These are phyloP conservation scores for Viridothelium virens DNA, from an alignment of 495 filamentous ascomycete genomes.

Conservation along the genomic window DNA sequence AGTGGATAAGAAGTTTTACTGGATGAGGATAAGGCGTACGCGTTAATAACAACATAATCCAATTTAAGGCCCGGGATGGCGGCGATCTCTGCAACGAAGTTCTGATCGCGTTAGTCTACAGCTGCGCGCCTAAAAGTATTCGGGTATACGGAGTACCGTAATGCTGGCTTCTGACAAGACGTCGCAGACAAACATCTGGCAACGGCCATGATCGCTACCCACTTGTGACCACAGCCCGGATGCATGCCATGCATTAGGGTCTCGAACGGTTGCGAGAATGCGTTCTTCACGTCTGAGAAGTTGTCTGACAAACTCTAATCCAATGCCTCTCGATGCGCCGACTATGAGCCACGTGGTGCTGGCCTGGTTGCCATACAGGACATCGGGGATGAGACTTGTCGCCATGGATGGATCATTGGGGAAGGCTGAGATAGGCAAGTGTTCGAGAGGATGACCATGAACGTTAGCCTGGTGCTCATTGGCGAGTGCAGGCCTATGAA, in stretches of 20 bases:
- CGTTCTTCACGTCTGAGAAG: constrained; percentile 40
- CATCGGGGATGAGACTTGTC: constrained; percentile 31
- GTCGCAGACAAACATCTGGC: constrained; percentile 46
- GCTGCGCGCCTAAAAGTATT: not conserved
- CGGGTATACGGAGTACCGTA: constrained; percentile 29
- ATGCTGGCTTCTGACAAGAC: constrained; percentile 46
- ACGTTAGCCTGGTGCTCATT: constrained; percentile 9
- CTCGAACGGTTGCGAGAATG: constrained; percentile 48
- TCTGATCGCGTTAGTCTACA: constrained; percentile 18
- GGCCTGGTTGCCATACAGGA: constrained; percentile 27
- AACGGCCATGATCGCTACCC: constrained; percentile 35
- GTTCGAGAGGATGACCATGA: not conserved
- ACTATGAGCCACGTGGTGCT: constrained; percentile 47
- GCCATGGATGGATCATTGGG: not conserved
- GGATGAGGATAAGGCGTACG: constrained; percentile 17
- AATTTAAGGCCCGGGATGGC: constrained; percentile 34
- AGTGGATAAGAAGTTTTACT: not conserved
- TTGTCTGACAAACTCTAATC: constrained; percentile 48
- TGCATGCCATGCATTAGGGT: constrained; percentile 32
- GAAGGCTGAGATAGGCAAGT: not conserved
- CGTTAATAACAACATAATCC: constrained; percentile 49
- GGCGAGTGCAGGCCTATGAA: constrained; percentile 7
- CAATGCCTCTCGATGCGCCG: constrained; percentile 51
- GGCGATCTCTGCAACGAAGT: constrained; percentile 32
- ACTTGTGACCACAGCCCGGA: constrained; percentile 39